phyloP scores from a whole-genome alignment of 129 eudicot species.

The Arctium lappa region DNA sequence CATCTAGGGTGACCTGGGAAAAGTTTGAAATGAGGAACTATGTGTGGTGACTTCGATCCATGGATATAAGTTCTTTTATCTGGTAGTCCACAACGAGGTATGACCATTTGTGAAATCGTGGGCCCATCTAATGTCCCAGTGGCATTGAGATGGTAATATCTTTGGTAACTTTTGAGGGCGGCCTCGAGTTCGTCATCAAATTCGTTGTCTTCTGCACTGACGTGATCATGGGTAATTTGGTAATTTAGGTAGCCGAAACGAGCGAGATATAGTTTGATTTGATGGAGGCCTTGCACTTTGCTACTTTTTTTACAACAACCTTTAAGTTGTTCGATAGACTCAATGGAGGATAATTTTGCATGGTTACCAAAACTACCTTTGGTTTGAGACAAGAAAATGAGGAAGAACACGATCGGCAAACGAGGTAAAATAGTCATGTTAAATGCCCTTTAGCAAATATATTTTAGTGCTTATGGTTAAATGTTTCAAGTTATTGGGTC shows the following conservation, averaged over 20 bases:
- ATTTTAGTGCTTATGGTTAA: background rate
- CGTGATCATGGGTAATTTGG: background rate
- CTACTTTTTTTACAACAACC: background rate
- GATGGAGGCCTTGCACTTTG: constrained; percentile 13
- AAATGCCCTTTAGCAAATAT: background rate
- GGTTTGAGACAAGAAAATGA: background rate
- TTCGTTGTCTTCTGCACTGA: background rate
- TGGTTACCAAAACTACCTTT: background rate
- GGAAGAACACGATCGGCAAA: background rate
- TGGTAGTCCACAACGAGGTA: constrained; percentile 17
- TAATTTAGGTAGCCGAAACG: constrained; percentile 19
- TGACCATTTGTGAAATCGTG: constrained; percentile 18
- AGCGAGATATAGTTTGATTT: constrained; percentile 12
- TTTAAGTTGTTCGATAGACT: constrained; percentile 1
- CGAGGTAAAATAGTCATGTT: background rate
- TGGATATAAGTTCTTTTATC: constrained; percentile 2
- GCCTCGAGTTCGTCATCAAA: constrained; percentile 23
- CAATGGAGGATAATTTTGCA: background rate
- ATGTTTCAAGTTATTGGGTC: background rate
- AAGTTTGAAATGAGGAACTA: background rate
- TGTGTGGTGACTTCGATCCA: background rate
- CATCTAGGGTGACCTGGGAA: background rate
- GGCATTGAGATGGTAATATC: constrained; percentile 8
- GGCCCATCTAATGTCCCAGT: constrained; percentile 8
- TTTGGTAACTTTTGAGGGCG: constrained; percentile 23